phyloP scores from a whole-genome alignment of 208 protist genomes.

The Crithidia mellificae region DNA sequence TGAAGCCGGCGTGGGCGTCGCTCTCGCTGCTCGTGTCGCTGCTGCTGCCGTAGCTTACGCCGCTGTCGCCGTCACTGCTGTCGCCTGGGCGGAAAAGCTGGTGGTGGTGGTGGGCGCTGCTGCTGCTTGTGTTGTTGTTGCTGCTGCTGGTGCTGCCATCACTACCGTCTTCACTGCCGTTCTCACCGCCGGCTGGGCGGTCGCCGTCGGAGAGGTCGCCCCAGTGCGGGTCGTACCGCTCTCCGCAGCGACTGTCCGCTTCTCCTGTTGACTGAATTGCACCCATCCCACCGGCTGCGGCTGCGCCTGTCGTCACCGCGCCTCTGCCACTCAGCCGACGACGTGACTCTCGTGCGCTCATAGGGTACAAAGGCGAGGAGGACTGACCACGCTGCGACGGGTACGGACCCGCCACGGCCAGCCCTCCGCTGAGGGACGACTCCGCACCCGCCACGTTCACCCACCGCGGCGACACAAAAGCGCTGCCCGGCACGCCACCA shows the following conservation, averaged over 20 bases:
- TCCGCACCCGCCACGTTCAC: background rate
- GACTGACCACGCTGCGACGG: background rate
- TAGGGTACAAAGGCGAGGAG: background rate
- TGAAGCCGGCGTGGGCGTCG: background rate
- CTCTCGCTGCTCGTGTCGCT: background rate
- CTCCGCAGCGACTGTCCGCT: background rate
- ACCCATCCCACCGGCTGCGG: too few relatives aligned
- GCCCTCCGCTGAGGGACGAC: background rate
- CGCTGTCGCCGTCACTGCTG: background rate
- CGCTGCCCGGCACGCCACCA: background rate
- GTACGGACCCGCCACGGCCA: background rate
- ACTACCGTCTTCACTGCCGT: background rate
- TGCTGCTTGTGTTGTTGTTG: background rate
- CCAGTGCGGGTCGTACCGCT: background rate
- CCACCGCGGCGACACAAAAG: background rate
- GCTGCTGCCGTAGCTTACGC: background rate
- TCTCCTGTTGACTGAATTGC: too few relatives aligned
- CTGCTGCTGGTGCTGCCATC: background rate
- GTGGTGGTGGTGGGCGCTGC: too few relatives aligned
- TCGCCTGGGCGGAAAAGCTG: too few relatives aligned
- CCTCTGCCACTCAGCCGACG: background rate
- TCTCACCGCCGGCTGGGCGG: background rate
- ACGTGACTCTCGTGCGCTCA: background rate
- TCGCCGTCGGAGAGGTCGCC: constrained; percentile 4
- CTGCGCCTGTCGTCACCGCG: background rate